These are phyloP conservation scores for Diaporthe vexans DNA, from an alignment of 2,329 filamentous ascomycete species.

Conservation along the genomic window DNA sequence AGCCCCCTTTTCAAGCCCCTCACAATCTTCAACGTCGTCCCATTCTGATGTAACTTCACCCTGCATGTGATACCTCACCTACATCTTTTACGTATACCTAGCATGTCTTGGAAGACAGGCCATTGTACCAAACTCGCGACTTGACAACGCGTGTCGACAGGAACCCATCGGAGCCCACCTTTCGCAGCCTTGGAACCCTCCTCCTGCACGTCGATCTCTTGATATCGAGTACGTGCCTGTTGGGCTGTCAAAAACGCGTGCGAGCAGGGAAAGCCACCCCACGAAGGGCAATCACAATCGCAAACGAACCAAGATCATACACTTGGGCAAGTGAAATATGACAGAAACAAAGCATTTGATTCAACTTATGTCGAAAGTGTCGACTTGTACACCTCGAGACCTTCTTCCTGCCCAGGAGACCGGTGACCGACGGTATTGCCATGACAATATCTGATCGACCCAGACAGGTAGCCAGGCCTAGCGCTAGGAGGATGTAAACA, in stretches of 20 bases:
- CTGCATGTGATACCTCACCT: conserved; percentile 10
- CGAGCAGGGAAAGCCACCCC: background rate
- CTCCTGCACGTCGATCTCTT: background rate
- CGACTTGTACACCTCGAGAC: background rate
- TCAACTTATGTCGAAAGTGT: background rate
- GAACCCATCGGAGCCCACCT: background rate
- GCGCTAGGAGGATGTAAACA: background rate
- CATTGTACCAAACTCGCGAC: background rate
- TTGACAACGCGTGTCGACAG: background rate
- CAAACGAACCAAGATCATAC: background rate
- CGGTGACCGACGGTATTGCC: background rate
- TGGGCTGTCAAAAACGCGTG: background rate
- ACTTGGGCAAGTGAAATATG: conserved; percentile 6
- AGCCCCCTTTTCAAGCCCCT: conserved; percentile 10
- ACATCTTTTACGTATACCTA: background rate
- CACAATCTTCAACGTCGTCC: background rate
- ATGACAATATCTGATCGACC: background rate
- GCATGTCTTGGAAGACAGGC: background rate
- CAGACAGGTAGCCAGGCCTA: background rate
- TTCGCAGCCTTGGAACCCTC: background rate
- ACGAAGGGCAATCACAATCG: background rate
- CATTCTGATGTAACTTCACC: conserved; percentile 1
- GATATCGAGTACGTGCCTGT: background rate
- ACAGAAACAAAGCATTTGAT: background rate
- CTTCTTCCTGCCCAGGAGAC: too few relatives aligned